Conservation (phyloP, 306 rosid species). For the Cercis canadensis region DNA sequence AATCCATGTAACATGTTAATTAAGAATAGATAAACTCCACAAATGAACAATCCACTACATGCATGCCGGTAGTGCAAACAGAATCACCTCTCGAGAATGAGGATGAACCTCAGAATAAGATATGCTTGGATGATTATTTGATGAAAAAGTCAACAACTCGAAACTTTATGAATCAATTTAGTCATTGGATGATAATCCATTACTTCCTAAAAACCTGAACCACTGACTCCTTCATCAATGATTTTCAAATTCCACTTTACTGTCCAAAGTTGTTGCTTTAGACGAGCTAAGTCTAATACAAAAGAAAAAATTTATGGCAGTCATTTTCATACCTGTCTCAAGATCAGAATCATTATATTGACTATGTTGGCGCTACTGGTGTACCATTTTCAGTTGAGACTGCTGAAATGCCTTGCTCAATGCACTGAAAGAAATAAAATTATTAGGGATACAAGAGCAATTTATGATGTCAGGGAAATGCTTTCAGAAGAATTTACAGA, state of each 20-base stretch:
- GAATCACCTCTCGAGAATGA: neutral
- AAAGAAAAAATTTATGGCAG: conserved; percentile 9
- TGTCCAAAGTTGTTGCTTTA: neutral
- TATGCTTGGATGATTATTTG: neutral
- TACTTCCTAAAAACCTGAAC: conserved; percentile 1
- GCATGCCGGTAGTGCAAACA: neutral
- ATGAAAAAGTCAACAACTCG: neutral
- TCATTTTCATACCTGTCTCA: conserved; percentile 34
- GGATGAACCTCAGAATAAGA: neutral
- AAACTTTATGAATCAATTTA: neutral
- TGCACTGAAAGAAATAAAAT: conserved; percentile 49
- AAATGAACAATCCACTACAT: neutral
- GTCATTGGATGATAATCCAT: too few relatives aligned
- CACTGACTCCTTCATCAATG: conserved; percentile 10
- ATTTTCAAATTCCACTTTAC: neutral
- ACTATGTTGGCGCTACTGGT: conserved; percentile 36
- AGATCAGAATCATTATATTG: conserved; percentile 19
- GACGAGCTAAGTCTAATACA: neutral
- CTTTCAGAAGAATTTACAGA: conserved; percentile 3
- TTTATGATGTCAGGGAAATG: conserved; percentile 10
- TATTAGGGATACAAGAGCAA: neutral
- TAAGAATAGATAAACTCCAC: too few relatives aligned
- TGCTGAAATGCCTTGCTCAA: conserved; percentile 52
- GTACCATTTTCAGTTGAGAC: conserved; percentile 39
- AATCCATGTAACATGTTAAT: too few relatives aligned